phyloP scores from a whole-genome alignment of 306 rosid species.

The Delonix regia region DNA sequence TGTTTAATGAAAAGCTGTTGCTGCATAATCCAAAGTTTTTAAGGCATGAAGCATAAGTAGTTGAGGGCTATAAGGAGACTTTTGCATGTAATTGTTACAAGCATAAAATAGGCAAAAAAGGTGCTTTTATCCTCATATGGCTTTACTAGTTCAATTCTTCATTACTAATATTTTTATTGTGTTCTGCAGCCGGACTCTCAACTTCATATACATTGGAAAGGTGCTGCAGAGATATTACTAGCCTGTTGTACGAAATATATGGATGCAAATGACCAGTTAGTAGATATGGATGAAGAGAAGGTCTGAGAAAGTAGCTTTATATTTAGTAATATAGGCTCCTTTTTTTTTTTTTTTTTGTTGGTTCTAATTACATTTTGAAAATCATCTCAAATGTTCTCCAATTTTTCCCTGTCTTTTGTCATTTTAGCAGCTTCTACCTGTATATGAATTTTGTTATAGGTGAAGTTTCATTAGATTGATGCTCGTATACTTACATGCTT shows the following conservation, averaged over 20 bases:
- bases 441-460: background rate
- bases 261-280: conserved; percentile 48
- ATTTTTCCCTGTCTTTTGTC: background rate
- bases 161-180: conserved; percentile 27
- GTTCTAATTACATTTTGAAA: background rate
- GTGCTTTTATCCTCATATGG: background rate
- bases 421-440: background rate
- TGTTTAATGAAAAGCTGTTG: background rate
- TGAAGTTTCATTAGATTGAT: background rate
- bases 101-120: background rate
- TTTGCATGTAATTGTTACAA: background rate
- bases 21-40: background rate
- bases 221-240: conserved; percentile 89
- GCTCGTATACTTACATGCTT: background rate
- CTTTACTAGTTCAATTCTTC: background rate
- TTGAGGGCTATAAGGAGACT: background rate
- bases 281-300: conserved; percentile 69
- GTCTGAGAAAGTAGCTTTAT: conserved; percentile 44
- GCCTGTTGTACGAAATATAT: conserved; percentile 59
- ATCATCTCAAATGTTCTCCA: background rate
- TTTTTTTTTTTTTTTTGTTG: background rate
- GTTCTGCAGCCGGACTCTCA: conserved; percentile 55
- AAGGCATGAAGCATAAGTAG: background rate
- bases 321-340: background rate
- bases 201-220: conserved; percentile 93